Base-by-base conservation (phyloP, 352 stramenopile species). In the Phytophthora citrophthora region DNA sequence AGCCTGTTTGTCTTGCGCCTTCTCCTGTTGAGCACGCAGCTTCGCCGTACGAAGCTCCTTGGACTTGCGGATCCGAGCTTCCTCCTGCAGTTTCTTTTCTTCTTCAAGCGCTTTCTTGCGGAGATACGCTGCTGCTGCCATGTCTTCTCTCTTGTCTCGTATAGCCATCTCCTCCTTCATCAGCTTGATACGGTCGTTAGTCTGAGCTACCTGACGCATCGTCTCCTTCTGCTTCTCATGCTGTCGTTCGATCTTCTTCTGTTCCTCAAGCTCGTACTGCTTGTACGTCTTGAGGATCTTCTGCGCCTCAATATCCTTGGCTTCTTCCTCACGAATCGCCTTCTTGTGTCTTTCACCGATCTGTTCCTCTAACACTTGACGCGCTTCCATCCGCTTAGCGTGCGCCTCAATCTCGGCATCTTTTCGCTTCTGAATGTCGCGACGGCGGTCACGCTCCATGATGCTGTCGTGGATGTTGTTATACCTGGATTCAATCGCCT, bases 231-330 rank as follows among this genome's bases (percentile, higher is more conserved):
- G 59, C 32, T 76, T 68, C 13, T 84, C 78, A 10, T 61, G 72
- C 15, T 88, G 77, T 11, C 77, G 77, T 51, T 77, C 71, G 9
- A 81, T 57, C 41, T 92, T 92, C 8, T 60, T 53, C 50, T 87
- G 51, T 48, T 92, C 85, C 47, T 92, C 85, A 2, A 70, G 15
- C 45, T 94, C 86, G 57, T 91, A 94, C 54, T 91, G 77, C 54
- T 92, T 94, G 74, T 92, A 94, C 11, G 81, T 87, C 31, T 79
- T 77, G 31, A 94, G 70, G 52, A 94, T 91, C 68, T 89, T 91
- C 50, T 90, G 78, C 0, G 81, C 81, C 54, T 94, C 86, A 47
- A 89, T 81, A 3, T 81, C 83, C 52, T 94, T 92, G 15, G 79
- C 74, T 61, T 94, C 86, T 75, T 94, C 86, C 32, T 90, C 77